Base-by-base conservation (phyloP, 805 yeast genomes). In the Suhomyces prunicola region DNA sequence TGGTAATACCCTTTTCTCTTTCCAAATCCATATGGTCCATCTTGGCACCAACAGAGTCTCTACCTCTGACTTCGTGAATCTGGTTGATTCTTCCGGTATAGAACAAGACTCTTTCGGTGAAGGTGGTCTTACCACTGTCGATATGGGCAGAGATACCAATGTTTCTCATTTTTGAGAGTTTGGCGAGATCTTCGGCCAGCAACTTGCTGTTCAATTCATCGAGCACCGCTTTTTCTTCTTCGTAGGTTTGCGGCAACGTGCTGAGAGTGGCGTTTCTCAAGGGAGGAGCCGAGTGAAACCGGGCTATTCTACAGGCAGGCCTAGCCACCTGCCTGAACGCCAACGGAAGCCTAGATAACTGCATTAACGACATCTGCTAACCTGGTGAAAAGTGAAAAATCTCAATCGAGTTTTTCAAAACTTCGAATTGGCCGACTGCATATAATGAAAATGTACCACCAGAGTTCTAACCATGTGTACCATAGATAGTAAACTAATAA, bases 21-120 rank as follows among this genome's bases (percentile, higher is more conserved):
- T 94, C 99, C 60, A 94, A 80, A 63, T 94, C 99, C 99, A 94
- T 94, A 56, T 92, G 93, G 72, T 94, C 99, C 99, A 94, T 94
- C 76, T 92, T 94, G 52, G 99, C 99, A 56, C 99, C 99, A 54
- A 94, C 98, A 60, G 91, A 86, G 70, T 94, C 99, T 65, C 94
- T 84, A 47, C 99, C 99, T 70, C 99, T 82, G 46, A 89, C 97
- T 72, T 92, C 98, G 67, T 92, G 98, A 64, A 92, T 93, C 27
- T 96, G 96, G 67, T 92, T 90, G 71, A 94, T 94, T 68, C 99
- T 83, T 55, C 99, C 99, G 2, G 99, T 94, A 70, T 94, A 94
- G 74, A 83, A 94, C 62, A 94, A 74, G 31, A 94, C 99, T 70
- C 99, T 88, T 74, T 94, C 99, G 13, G 98, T 94, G 73, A 94